These are phyloP conservation scores for Priceomyces medius DNA, from an alignment of 805 yeast species.

Conservation along the genomic window DNA sequence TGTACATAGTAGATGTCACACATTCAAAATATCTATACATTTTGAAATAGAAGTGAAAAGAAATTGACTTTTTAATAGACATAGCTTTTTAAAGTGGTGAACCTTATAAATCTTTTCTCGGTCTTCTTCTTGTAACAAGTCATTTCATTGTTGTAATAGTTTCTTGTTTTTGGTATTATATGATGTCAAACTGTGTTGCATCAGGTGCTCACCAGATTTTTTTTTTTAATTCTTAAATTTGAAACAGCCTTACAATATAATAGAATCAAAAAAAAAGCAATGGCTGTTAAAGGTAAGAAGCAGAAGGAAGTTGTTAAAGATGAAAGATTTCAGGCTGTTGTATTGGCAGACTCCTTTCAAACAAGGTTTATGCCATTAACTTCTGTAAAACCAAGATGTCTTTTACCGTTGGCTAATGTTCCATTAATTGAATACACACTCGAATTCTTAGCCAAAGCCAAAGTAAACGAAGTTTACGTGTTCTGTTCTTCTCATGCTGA, in stretches of 20 bases:
- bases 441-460: conserved; percentile 88
- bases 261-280: conserved; percentile 11
- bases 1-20: too few relatives aligned
- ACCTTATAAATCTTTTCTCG: too few relatives aligned
- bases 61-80: too few relatives aligned
- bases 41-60: too few relatives aligned
- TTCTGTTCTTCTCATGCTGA: conserved; percentile 92
- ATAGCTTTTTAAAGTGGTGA: too few relatives aligned
- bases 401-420: conserved; percentile 87
- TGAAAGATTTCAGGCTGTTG: conserved; percentile 88
- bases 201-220: neutral
- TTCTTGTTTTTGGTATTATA: too few relatives aligned
- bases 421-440: conserved; percentile 94
- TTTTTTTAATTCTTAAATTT: neutral
- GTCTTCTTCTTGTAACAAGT: too few relatives aligned
- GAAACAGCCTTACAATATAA: neutral
- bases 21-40: too few relatives aligned
- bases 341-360: conserved; percentile 89
- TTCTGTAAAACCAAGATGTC: conserved; percentile 80
- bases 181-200: too few relatives aligned
- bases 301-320: conserved; percentile 62
- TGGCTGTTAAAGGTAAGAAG: conserved; percentile 51
- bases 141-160: too few relatives aligned
- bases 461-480: conserved; percentile 84
- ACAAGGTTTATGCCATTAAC: conserved; percentile 93